A percentile compares a stretch with the other conserved stretches of the same genome.
Evolutionary conservation across 2,329 filamentous ascomycete genomes (phyloP).

Genomic region (Alternaria angustiovoidea): DNA sequence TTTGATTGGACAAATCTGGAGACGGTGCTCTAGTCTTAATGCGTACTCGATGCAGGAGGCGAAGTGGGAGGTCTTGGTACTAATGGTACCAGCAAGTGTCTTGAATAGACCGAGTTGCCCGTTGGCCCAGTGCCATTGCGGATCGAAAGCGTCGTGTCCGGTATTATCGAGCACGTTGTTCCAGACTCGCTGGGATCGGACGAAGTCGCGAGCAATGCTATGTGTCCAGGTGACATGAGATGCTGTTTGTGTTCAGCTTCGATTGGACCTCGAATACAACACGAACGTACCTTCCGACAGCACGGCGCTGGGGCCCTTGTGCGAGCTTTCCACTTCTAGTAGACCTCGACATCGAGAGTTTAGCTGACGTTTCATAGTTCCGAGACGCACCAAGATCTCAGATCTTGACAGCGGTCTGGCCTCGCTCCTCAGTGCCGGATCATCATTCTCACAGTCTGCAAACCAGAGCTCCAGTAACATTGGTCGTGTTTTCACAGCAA

Average conservation of each 20-base stretch:
- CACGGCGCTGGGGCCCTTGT: not conserved
- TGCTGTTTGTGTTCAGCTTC: not conserved
- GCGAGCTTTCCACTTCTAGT: not conserved
- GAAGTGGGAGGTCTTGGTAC: not conserved
- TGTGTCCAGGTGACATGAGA: constrained; percentile 18
- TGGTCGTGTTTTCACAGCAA: not conserved
- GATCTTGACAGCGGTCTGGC: not conserved
- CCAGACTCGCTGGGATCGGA: not conserved
- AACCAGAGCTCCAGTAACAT: constrained; percentile 6
- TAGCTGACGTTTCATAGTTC: not conserved
- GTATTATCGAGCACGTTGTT: not conserved
- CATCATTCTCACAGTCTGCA: not conserved
- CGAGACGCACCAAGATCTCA: not conserved
- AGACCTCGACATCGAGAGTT: not conserved
- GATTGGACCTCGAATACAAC: not conserved
- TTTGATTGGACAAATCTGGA: not conserved
- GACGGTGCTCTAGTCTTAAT: not conserved
- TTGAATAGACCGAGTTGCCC: constrained; percentile 3
- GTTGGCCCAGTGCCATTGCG: constrained; percentile 9
- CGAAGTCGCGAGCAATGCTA: constrained; percentile 24
- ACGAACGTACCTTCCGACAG: not conserved
- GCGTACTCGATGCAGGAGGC: not conserved
- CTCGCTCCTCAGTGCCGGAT: not conserved
- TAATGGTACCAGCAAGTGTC: not conserved
- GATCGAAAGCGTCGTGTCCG: not conserved